Conservation (phyloP, 495 filamentous ascomycete genomes). For the Chaetomidium leptoderma region DNA sequence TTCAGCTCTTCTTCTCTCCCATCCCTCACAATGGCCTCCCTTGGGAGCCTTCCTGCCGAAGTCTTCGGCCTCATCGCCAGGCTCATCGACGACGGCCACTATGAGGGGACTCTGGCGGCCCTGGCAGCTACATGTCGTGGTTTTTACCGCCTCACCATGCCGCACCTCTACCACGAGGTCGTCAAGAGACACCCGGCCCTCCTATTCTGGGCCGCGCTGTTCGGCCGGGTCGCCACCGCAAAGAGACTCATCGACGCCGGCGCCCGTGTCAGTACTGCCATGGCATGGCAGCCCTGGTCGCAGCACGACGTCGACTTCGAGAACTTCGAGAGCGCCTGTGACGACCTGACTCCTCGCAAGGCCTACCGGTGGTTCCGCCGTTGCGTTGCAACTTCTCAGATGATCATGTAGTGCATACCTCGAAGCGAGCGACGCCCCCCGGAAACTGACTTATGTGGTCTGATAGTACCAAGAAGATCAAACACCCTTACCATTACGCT, state of each 20-base stretch:
- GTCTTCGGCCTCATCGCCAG: neutral
- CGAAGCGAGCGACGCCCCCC: neutral
- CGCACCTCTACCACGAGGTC: neutral
- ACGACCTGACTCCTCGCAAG: neutral
- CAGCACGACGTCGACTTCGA: neutral
- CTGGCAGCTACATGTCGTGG: slow-evolving; percentile 8
- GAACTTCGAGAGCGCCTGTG: neutral
- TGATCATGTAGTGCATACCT: neutral
- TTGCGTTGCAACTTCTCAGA: too few relatives aligned
- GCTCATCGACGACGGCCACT: neutral
- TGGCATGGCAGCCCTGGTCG: neutral
- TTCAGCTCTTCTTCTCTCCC: too few relatives aligned
- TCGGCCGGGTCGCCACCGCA: neutral
- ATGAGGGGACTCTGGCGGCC: slow-evolving; percentile 5
- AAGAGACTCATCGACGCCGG: neutral
- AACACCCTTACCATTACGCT: neutral
- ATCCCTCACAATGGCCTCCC: slow-evolving; percentile 5
- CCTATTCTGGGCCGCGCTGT: slow-evolving; percentile 13
- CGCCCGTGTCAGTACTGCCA: neutral
- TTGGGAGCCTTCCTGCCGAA: slow-evolving; percentile 5
- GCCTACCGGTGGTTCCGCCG: neutral
- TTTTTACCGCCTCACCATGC: slow-evolving; percentile 2
- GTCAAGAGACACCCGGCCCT: neutral
- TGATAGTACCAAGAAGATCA: neutral
- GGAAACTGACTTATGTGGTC: neutral